These are phyloP conservation scores for Drosera capensis DNA, from an alignment of 148 eudicot species.

Conservation along the genomic window DNA sequence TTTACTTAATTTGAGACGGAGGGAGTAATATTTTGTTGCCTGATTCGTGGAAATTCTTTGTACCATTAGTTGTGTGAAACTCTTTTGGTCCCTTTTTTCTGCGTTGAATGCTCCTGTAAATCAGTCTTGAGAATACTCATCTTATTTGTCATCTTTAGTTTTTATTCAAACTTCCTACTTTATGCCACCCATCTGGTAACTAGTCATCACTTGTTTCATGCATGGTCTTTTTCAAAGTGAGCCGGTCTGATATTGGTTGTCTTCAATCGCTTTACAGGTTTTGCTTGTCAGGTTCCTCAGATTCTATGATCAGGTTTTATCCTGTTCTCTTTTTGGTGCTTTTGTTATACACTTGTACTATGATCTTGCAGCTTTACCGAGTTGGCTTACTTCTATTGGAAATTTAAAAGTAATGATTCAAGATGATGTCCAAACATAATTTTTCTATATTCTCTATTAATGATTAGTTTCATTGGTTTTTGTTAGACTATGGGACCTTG, in stretches of 20 bases:
- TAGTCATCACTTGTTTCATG: too few species aligned
- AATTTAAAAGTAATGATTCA: neutral
- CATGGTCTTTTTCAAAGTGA: too few species aligned
- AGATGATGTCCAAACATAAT: neutral
- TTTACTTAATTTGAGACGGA: too few species aligned
- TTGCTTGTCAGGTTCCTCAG: conserved; percentile 97
- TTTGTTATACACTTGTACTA: neutral
- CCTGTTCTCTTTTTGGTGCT: conserved; percentile 4
- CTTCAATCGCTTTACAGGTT: conserved; percentile 38
- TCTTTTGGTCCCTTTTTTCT: too few species aligned
- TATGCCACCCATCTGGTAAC: too few species aligned
- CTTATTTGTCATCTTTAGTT: too few species aligned
- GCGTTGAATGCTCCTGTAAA: too few species aligned
- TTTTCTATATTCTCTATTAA: neutral
- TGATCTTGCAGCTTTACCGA: neutral
- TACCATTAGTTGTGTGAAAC: too few species aligned
- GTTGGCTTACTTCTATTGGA: neutral
- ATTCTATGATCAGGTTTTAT: conserved; percentile 86
- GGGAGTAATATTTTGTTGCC: too few species aligned
- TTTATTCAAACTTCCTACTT: too few species aligned
- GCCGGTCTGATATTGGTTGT: neutral
- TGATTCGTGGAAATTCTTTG: too few species aligned
- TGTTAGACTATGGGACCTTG: conserved; percentile 91
- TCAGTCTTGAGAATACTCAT: too few species aligned
- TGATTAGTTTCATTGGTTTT: conserved; percentile 2